These are phyloP conservation scores for Apium graveolens DNA, from an alignment of 129 eudicot genomes.

Conservation along the genomic window DNA sequence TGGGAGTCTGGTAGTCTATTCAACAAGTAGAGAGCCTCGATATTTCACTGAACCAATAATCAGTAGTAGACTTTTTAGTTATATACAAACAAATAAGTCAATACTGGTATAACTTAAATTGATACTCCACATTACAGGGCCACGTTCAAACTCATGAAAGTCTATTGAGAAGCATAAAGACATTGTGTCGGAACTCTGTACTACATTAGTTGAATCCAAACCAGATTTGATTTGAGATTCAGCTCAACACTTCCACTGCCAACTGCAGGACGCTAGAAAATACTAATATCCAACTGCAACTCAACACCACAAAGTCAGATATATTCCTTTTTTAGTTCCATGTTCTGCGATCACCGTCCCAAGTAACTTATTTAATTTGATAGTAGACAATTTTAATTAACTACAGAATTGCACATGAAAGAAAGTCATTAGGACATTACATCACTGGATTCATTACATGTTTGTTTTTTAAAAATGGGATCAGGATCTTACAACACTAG, in stretches of 20 bases:
- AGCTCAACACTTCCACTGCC: not conserved
- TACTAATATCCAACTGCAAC: not conserved
- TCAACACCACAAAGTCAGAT: not conserved
- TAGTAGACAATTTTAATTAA: too few relatives aligned
- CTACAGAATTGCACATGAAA: not conserved
- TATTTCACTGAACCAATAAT: too few relatives aligned
- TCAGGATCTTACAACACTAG: not conserved
- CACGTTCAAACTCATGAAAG: too few relatives aligned
- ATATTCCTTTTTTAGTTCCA: not conserved
- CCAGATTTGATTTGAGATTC: not conserved
- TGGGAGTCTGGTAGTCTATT: too few relatives aligned
- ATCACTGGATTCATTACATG: not conserved
- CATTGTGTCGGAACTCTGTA: not conserved
- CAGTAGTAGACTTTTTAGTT: too few relatives aligned
- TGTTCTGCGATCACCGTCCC: not conserved
- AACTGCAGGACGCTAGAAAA: not conserved
- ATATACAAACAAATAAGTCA: too few relatives aligned
- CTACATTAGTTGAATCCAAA: not conserved
- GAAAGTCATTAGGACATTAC: not conserved
- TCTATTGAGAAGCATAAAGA: not conserved
- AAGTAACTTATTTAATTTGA: not conserved
- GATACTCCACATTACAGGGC: too few relatives aligned
- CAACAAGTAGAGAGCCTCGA: too few relatives aligned
- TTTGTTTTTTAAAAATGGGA: not conserved
- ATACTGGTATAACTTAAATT: too few relatives aligned